Evolutionary conservation across 495 filamentous ascomycete species (phyloP).

Genomic region (Oidiodendron maius): DNA sequence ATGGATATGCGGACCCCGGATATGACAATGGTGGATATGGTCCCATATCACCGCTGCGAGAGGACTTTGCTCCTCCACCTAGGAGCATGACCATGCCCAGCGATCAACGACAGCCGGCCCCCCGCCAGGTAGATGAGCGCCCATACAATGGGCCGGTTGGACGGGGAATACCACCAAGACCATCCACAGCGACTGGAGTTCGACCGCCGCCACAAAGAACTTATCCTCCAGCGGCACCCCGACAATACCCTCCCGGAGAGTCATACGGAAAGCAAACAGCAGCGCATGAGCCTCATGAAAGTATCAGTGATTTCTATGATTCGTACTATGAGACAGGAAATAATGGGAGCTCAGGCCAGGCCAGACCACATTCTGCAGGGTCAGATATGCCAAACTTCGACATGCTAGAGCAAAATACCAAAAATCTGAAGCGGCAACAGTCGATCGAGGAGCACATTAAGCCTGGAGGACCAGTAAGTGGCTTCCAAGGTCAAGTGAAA

Average conservation of each 20-base stretch:
- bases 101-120: conserved; percentile 10
- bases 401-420: conserved; percentile 38
- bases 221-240: conserved; percentile 19
- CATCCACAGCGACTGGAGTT: conserved; percentile 37
- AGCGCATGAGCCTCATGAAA: conserved; percentile 6
- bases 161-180: conserved; percentile 37
- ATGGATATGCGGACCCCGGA: conserved; percentile 17
- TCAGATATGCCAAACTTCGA: conserved; percentile 74
- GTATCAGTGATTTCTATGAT: conserved; percentile 49
- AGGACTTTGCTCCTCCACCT: conserved; percentile 19
- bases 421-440: conserved; percentile 12
- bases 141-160: conserved; percentile 39
- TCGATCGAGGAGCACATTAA: conserved; percentile 48
- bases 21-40: conserved; percentile 21
- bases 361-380: conserved; percentile 24
- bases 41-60: conserved; percentile 13
- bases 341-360: not conserved
- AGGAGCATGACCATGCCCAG: conserved; percentile 26
- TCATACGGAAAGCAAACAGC: conserved; percentile 9
- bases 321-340: conserved; percentile 41
- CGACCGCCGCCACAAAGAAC: conserved; percentile 38
- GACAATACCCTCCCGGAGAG: conserved; percentile 2
- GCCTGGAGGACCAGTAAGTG: conserved; percentile 29
- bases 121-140: conserved; percentile 19
- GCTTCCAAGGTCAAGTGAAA: conserved; percentile 31